Evolutionary conservation across 2,329 filamentous ascomycete species (phyloP), one percentile per base, ranked within the genome.

Genomic region (Alternaria infectoria): DNA sequence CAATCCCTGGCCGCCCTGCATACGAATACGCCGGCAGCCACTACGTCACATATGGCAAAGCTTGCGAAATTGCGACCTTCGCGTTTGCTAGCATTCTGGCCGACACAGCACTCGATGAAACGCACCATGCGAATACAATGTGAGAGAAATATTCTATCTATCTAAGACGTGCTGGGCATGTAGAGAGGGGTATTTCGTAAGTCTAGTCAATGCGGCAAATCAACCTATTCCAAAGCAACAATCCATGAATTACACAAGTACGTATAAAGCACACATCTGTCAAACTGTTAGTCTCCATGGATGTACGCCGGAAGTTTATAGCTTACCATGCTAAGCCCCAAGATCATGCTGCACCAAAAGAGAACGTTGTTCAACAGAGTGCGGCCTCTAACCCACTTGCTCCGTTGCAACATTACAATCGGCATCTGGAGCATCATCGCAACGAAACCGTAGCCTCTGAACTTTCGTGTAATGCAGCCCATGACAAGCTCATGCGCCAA

Each of bases 391-490:
- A 98, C 88, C 83, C 89, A 93, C 64, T 85, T 87, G 5, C 91
- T 93, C 66, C 92, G 87, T 83, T 98, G 96, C 28, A 98, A 83
- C 79, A 94, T 88, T n/a, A 98, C 92, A 69, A 98, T 96, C 1
- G 96, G 96, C 70, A 98, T 86, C 84, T 99, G 96, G 66, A 96
- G 83, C 96, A 99, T 98, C 89, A 97, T 96, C 66, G 93, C 91
- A 19, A 96, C 76, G 77, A 97, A 97, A 10, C 95, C 96, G 76
- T 98, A 99, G 12, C 96, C 96, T 40, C 96, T 85, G 49, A 98
- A 85, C 83, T 99, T 98, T 85, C 97, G 95, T 25, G 94, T 97
- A 78, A 99, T 98, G 79, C 95, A 98, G 8, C 92, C 93, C 92
- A 99, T 97, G 74, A 99, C 92, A 61, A 99, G 87, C 81, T 99